A percentile compares a stretch with the other conserved stretches of the same genome.
Conservation (phyloP, 768 basidiomycete genomes). For the Strobilomyces dryophilus region DNA sequence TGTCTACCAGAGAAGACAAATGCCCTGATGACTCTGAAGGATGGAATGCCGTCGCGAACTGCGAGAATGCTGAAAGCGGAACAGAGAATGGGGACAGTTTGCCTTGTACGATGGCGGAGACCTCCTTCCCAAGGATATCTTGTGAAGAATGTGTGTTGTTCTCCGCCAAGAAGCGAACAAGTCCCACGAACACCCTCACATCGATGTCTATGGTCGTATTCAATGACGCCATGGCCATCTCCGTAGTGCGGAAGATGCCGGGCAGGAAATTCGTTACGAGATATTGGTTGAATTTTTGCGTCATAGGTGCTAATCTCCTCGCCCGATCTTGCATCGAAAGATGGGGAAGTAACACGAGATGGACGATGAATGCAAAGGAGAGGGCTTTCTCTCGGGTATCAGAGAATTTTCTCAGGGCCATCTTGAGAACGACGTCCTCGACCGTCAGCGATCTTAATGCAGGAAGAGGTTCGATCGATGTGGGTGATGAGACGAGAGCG, state of each 20-base stretch:
- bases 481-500: neutral
- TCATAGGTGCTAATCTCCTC: constrained; percentile 26
- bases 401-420: constrained; percentile 9
- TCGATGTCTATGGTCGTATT: constrained; percentile 44
- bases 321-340: constrained; percentile 41
- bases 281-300: constrained; percentile 25
- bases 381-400: constrained; percentile 15
- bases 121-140: constrained; percentile 29
- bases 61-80: constrained; percentile 16
- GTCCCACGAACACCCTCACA: constrained; percentile 44
- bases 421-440: constrained; percentile 6
- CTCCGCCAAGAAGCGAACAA: constrained; percentile 37
- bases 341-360: constrained; percentile 34
- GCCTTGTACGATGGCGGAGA: constrained; percentile 18
- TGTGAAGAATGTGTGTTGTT: constrained; percentile 17
- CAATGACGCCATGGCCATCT: constrained; percentile 19
- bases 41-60: constrained; percentile 19
- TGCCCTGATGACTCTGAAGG: neutral
- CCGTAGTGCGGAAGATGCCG: constrained; percentile 30
- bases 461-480: neutral
- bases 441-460: neutral
- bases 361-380: constrained; percentile 37
- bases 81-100: constrained; percentile 21
- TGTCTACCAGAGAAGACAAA: neutral
- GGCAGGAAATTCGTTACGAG: constrained; percentile 41